Evolutionary conservation across 169 alveolate species (phyloP), one percentile per base, ranked within the genome.

Genomic region (Plasmodium inui): DNA sequence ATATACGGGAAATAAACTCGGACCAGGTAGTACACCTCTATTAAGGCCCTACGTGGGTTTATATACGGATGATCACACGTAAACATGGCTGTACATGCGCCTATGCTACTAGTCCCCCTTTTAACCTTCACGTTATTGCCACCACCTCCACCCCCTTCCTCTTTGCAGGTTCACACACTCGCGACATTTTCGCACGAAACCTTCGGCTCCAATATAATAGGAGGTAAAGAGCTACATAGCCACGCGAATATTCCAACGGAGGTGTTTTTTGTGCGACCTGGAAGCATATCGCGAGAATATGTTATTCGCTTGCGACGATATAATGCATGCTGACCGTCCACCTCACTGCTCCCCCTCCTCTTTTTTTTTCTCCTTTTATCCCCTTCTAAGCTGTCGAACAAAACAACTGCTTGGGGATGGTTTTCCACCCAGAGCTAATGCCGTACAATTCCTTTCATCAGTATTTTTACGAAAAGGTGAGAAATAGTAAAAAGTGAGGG

Each of bases 381-480:
- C 76, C 74, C 46, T 46, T n/a, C 22, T 37, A 14, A 85, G 93
- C 93, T 12, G 93, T 85, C 61, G 93, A 85, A 70, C 93, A 85
- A 30, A 37, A 85, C 73, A 85, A 85, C 67, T 85, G 93, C 41
- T 17, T 85, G 34, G 93, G 93, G 14, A 85, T 84, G 5, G 86
- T 85, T 32, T 85, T 85, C 71, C 93, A 85, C 22, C 93, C 93
- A 12, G 93, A 85, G 80, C 79, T 85, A 85, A 74, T 85, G 93
- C 93, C 93, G 17, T 30, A 85, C 57, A 85, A 32, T 26, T 44
- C 81, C 67, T 85, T 85, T 74, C 93, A 85, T 53, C 82, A 73
- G 28, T 85, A 85, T 55, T 85, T 85, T 85, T 55, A 39, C 79
- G 93, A 85, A 80, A 85, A 85, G 71, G 93, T 85, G 10, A 85